Conservation (phyloP, 768 basidiomycete genomes). For the Xanthoconium purpureum region DNA sequence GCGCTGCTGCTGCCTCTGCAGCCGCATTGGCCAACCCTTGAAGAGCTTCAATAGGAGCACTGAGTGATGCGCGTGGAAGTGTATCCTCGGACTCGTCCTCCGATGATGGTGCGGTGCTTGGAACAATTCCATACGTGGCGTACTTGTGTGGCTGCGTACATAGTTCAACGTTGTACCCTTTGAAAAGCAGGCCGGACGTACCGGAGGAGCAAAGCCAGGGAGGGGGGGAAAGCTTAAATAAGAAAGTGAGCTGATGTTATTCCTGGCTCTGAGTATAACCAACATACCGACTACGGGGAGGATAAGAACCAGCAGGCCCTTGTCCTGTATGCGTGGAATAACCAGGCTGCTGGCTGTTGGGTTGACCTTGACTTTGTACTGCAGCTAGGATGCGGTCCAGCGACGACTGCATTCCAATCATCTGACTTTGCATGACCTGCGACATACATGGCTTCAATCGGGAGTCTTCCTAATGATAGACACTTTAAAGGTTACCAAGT, state of each 20-base stretch:
- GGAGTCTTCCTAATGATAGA: background rate
- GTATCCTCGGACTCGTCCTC: constrained; percentile 93
- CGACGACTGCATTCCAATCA: constrained; percentile 92
- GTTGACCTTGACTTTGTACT: constrained; percentile 46
- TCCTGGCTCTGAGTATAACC: constrained; percentile 21
- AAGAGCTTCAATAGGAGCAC: constrained; percentile 91
- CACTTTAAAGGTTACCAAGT: constrained; percentile 49
- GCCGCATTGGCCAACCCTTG: constrained; percentile 95
- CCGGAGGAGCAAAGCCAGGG: constrained; percentile 89
- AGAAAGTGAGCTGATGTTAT: constrained; percentile 30
- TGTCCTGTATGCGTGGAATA: constrained; percentile 14
- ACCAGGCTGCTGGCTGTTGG: constrained; percentile 28
- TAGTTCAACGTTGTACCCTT: constrained; percentile 16
- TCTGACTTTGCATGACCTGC: constrained; percentile 89
- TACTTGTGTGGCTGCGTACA: constrained; percentile 75
- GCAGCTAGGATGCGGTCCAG: constrained; percentile 77
- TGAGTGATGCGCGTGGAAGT: constrained; percentile 76
- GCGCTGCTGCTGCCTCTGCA: constrained; percentile 84
- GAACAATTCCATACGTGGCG: constrained; percentile 85
- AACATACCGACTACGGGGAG: constrained; percentile 33
- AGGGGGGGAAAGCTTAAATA: constrained; percentile 70
- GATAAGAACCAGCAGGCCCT: constrained; percentile 22
- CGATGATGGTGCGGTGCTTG: constrained; percentile 78
- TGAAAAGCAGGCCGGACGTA: constrained; percentile 36
- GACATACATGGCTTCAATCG: background rate